These are phyloP conservation scores for Calonectria hongkongensis DNA, from an alignment of 2,329 filamentous ascomycete species.

Conservation along the genomic window DNA sequence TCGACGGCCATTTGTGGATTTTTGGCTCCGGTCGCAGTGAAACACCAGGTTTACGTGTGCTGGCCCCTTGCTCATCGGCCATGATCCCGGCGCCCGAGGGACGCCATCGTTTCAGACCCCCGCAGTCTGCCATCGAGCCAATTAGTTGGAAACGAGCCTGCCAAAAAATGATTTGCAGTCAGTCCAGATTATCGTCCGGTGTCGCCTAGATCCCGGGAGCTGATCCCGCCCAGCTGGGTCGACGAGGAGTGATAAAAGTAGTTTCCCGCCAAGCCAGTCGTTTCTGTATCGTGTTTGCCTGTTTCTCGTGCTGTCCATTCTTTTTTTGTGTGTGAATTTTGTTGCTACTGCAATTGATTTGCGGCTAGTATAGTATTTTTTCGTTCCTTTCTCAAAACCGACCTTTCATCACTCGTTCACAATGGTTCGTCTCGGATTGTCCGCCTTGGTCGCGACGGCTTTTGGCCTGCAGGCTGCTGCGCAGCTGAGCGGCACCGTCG, in stretches of 20 bases:
- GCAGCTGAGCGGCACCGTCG: constrained; percentile 48
- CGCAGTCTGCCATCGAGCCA: neutral
- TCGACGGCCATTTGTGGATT: constrained; percentile 37
- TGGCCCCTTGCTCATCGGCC: constrained; percentile 3
- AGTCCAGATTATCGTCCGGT: constrained; percentile 25
- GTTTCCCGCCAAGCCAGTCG: constrained; percentile 23
- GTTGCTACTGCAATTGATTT: constrained; percentile 30
- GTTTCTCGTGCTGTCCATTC: constrained; percentile 26
- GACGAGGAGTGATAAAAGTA: constrained; percentile 23
- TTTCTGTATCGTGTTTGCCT: constrained; percentile 19
- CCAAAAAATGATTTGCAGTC: constrained; percentile 23
- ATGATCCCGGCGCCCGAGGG: neutral
- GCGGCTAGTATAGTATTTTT: constrained; percentile 8
- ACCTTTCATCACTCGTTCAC: constrained; percentile 28
- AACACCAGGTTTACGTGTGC: constrained; percentile 30
- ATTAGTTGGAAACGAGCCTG: constrained; percentile 20
- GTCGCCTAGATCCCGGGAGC: constrained; percentile 23
- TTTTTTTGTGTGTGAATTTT: constrained; percentile 9
- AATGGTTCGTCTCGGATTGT: constrained; percentile 38
- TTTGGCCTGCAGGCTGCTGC: constrained; percentile 47
- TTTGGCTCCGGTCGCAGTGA: constrained; percentile 30
- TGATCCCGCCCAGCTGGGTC: neutral
- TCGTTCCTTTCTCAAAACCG: constrained; percentile 33
- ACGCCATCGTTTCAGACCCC: constrained; percentile 35
- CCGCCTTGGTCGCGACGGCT: constrained; percentile 45